Evolutionary conservation across 108 stramenopile genomes (phyloP), one percentile per base, ranked within the genome.

Genomic region (Cyclotella distinguenda): DNA sequence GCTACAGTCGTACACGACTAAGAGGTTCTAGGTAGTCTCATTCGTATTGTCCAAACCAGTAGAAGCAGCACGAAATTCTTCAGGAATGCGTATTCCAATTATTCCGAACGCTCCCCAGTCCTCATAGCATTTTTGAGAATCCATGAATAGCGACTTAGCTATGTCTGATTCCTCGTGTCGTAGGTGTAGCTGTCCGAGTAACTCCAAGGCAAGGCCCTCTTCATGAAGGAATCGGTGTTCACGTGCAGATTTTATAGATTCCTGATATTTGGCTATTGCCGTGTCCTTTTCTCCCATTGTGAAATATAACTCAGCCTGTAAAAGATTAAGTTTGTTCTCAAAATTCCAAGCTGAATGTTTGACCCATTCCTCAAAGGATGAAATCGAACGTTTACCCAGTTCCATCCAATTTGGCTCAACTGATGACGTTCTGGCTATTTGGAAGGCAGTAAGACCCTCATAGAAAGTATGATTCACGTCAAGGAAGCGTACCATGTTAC

Each of bases 181-280:
- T 4, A 6, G 3, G 8, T 53, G 18, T 6, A 53, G 27, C 6
- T 10, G 10, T 3, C 52, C 52, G 0, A 30, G 15, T 16, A 53
- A 53, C 28, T 53, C 52, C 25, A 53, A 32, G n/a, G 52, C 52
- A 30, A 53, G 52, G 15, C 52, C 52, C 16, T 53, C 52, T 32
- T 53, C 52, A 31, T 53, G 27, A 2, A 53, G 8, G 32, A 53
- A 53, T 30, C 8, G 27, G 28, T 30, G 25, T 1, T 9, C 13
- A 8, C 28, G 52, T 2, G 52, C 27, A 53, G 27, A 53, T 32
- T 31, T 12, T 10, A 53, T 53, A 1, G 52, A 30, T 32, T 10
- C 1, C 28, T 53, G 22, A 30, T 53, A 53, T 30, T 53, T 53
- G 3, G 6, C 28, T 53, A 27, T 27, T 32, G 52, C 52, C 11